Evolutionary conservation across 2,329 filamentous ascomycete species (phyloP).

Genomic region (Scorias spongiosa): DNA sequence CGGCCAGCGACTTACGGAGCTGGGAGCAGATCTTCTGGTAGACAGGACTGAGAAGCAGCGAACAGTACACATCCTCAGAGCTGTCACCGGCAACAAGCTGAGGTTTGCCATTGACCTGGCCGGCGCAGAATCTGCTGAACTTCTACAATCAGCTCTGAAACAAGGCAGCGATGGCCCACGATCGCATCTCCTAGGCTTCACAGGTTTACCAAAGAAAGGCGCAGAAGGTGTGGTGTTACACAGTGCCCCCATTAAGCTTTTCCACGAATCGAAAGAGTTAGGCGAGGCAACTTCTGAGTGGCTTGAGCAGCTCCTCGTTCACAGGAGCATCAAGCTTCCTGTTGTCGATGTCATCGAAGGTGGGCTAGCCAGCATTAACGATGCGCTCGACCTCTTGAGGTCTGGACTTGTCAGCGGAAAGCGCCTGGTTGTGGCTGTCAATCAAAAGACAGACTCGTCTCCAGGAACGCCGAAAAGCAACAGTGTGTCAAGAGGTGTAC

Average conservation of each 20-base stretch:
- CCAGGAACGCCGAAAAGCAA: not conserved
- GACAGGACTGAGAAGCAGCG: constrained; percentile 51
- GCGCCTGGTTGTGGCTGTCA: constrained; percentile 44
- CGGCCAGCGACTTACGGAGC: constrained; percentile 39
- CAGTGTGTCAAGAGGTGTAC: not conserved
- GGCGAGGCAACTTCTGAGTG: constrained; percentile 49
- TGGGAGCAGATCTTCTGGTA: constrained; percentile 48
- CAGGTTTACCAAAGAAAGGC: constrained; percentile 47
- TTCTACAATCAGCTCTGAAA: constrained; percentile 40
- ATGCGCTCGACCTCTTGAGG: constrained; percentile 49
- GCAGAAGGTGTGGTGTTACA: constrained; percentile 39
- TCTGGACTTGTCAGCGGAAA: constrained; percentile 52
- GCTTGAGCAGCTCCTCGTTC: constrained; percentile 50
- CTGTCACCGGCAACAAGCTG: constrained; percentile 41
- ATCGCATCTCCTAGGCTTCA: constrained; percentile 50
- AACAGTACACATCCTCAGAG: constrained; percentile 49
- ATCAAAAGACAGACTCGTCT: constrained; percentile 2
- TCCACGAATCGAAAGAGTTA: constrained; percentile 50
- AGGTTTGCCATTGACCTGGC: constrained; percentile 56
- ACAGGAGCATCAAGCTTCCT: constrained; percentile 40
- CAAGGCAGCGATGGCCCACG: constrained; percentile 9
- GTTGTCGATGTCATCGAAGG: constrained; percentile 50
- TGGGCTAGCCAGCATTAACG: constrained; percentile 53
- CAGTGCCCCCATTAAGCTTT: constrained; percentile 59
- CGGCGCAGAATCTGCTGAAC: constrained; percentile 46